Base-by-base conservation (phyloP, 2,329 filamentous ascomycete genomes). In the Reticulascus tulasneorum region DNA sequence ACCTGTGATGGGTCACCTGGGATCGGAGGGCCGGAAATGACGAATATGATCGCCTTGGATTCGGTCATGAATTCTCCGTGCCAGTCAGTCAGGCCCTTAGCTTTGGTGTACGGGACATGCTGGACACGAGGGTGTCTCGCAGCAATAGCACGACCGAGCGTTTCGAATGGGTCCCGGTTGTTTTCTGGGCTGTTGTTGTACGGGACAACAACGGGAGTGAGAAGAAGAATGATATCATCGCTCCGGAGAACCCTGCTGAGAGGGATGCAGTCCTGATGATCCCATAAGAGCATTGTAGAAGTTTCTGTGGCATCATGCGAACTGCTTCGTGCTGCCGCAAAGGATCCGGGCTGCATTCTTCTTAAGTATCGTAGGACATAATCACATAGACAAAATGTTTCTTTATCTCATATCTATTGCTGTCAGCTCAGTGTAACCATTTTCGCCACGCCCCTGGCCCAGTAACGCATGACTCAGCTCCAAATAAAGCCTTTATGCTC, bases 41-140 rank as follows among this genome's bases (percentile, higher is more conserved):
- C 73, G 39, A 84, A 76, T 11, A 86, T 57, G 23, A 85, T 64
- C 2, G 69, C 69, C 29, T 70, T 71, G 5, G 79, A 79, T 37
- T 74, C 64, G 38, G 68, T 71, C 35, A 86, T 71, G 48, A 84
- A 84, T 33, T 70, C 71, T 31, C 72, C 61, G 56, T 89, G 79
- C 28, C 75, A 71, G 16, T 70, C 67, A 4, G 79, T 84, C 54
- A 86, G 77, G 26, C 82, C 82, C 39, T 68, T 59, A 34, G 70
- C 68, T 29, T 77, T 73, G 6, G 79, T 76, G 50, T 86, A 90
- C 6, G 85, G 83, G 27, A 87, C 76, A 53, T 89, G 85, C 15
- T 81, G 76, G 42, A 89, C 68, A 55, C 69, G 70, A 4, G 70
- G 62, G 50, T 84, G 79, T 47, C 73, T 67, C 31, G 60, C 64